Evolutionary conservation across 352 stramenopile genomes (phyloP).

Genomic region (Globisporangium irregulare): DNA sequence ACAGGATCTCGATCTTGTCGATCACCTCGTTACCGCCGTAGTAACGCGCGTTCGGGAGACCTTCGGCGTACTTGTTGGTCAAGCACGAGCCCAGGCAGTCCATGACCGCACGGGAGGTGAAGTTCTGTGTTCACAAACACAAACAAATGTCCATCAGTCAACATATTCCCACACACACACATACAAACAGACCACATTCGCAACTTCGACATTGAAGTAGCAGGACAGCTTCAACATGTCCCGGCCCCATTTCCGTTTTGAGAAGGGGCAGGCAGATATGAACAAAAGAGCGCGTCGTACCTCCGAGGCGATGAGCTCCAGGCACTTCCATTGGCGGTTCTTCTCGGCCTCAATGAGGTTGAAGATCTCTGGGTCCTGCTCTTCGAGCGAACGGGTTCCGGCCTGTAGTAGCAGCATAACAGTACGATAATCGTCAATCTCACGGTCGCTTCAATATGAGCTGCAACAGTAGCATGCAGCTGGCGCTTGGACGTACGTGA

Average conservation of each 20-base stretch:
- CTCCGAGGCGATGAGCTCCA: constrained; percentile 99
- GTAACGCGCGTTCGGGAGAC: constrained; percentile 93
- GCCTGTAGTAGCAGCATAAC: constrained; percentile 22
- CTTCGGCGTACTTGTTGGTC: constrained; percentile 99
- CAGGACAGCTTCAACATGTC: constrained; percentile 4
- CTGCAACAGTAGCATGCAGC: neutral
- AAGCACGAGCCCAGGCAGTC: constrained; percentile 97
- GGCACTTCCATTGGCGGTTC: constrained; percentile 95
- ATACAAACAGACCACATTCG: neutral
- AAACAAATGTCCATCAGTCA: constrained; percentile 7
- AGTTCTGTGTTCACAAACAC: constrained; percentile 74
- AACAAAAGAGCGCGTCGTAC: constrained; percentile 15
- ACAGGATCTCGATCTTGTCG: constrained; percentile 95
- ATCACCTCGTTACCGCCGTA: constrained; percentile 99
- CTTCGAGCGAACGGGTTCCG: constrained; percentile 79
- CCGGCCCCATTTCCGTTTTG: neutral
- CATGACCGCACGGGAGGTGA: constrained; percentile 98
- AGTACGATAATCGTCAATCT: neutral
- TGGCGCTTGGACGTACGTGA: constrained; percentile 36
- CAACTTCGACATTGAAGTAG: constrained; percentile 17
- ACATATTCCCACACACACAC: constrained; percentile 5
- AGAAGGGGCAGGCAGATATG: neutral
- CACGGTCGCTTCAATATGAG: neutral
- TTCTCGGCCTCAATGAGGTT: constrained; percentile 99
- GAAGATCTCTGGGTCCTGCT: constrained; percentile 97